These are phyloP conservation scores for Strigomonas galati DNA, from an alignment of 208 protist species.

Conservation along the genomic window DNA sequence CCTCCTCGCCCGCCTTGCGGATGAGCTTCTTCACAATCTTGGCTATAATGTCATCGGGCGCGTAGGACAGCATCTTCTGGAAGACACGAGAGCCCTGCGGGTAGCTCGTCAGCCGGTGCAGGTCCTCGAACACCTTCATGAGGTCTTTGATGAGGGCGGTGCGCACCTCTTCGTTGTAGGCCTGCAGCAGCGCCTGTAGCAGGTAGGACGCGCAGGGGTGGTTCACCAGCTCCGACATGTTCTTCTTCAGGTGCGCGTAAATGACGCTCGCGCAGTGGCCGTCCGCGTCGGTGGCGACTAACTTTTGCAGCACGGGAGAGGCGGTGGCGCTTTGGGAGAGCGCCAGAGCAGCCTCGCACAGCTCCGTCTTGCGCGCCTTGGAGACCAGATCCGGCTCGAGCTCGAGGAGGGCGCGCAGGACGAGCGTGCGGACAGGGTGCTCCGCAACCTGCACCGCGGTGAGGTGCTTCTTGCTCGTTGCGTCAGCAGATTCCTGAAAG, in stretches of 20 bases:
- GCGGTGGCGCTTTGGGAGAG: slow-evolving; percentile 64
- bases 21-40: slow-evolving; percentile 48
- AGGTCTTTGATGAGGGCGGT: slow-evolving; percentile 35
- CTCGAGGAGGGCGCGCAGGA: slow-evolving; percentile 76
- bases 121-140: slow-evolving; percentile 1
- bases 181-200: slow-evolving; percentile 69
- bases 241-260: slow-evolving; percentile 26
- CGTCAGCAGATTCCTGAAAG: background rate
- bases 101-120: slow-evolving; percentile 53
- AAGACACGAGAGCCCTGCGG: slow-evolving; percentile 79
- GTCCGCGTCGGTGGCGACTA: slow-evolving; percentile 49
- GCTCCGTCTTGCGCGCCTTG: slow-evolving; percentile 15
- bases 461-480: slow-evolving; percentile 13
- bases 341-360: slow-evolving; percentile 19
- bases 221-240: slow-evolving; percentile 42
- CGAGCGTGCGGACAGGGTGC: slow-evolving; percentile 61
- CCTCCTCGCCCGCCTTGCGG: slow-evolving; percentile 20
- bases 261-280: slow-evolving; percentile 20
- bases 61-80: slow-evolving; percentile 82
- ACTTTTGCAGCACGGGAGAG: slow-evolving; percentile 79
- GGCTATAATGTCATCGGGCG: slow-evolving; percentile 50
- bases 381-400: slow-evolving; percentile 27
- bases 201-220: slow-evolving; percentile 66
- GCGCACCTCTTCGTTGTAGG: slow-evolving; percentile 32
- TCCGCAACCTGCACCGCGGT: slow-evolving; percentile 38